These are phyloP conservation scores for Zygosaccharomyces pseudobailii DNA, from an alignment of 1,139 yeast genomes.

Conservation along the genomic window DNA sequence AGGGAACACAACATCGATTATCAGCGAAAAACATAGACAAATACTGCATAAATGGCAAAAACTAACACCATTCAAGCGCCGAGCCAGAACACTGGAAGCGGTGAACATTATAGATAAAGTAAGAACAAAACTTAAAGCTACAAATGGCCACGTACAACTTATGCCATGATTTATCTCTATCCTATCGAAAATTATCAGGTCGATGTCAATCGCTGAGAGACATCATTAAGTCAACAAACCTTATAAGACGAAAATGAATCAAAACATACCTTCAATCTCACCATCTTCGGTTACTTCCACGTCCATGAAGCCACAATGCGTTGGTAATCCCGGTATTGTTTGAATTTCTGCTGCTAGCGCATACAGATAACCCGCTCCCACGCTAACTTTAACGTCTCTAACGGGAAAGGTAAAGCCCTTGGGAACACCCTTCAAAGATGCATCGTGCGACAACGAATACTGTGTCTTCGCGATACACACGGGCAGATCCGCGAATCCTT, in stretches of 20 bases:
- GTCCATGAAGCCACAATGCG: constrained; percentile 95
- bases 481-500: constrained; percentile 90
- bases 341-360: constrained; percentile 96
- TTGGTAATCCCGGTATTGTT: constrained; percentile 96
- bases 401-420: constrained; percentile 91
- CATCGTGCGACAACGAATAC: constrained; percentile 93
- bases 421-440: constrained; percentile 91
- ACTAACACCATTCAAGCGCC: no score
- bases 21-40: no score
- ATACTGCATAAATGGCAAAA: no score
- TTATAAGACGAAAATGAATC: constrained; percentile 15
- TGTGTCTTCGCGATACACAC: constrained; percentile 98
- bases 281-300: constrained; percentile 93
- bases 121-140: no score
- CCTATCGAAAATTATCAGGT: no score
- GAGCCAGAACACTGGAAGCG: no score
- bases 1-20: no score
- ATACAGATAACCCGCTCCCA: constrained; percentile 95
- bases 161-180: no score
- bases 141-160: no score
- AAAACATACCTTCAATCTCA: constrained; percentile 91
- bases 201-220: neutral
- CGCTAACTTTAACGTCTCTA: constrained; percentile 87
- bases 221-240: neutral
- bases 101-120: no score